phyloP scores from a whole-genome alignment of 345 rosid genomes.

The Lenwebbia sp. region DNA sequence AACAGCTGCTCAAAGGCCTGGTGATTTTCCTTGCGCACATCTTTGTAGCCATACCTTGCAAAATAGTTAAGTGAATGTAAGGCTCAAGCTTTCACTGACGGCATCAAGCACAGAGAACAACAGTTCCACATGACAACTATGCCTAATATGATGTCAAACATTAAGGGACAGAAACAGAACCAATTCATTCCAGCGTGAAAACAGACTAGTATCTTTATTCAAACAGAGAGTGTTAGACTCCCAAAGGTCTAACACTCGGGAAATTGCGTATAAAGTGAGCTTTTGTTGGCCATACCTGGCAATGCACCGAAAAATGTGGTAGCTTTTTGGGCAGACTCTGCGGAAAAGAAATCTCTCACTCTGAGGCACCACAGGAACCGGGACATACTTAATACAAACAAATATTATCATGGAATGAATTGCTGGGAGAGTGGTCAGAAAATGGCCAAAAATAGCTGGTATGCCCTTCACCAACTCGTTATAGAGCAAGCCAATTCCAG shows the following conservation, averaged over 20 bases:
- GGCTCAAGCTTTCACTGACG: neutral
- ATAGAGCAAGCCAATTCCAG: constrained; percentile 93
- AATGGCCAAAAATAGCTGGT: constrained; percentile 96
- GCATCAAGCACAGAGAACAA: neutral
- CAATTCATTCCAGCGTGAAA: neutral
- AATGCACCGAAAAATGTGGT: constrained; percentile 95
- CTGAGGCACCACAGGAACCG: constrained; percentile 92
- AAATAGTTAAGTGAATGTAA: neutral
- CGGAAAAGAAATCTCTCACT: constrained; percentile 96
- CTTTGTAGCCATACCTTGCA: constrained; percentile 93
- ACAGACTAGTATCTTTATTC: neutral
- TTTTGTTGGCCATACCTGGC: constrained; percentile 50
- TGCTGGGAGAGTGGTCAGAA: constrained; percentile 94
- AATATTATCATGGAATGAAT: constrained; percentile 96
- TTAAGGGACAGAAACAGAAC: neutral
- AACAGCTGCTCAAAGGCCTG: constrained; percentile 88
- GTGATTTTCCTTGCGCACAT: constrained; percentile 92
- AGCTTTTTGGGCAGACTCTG: constrained; percentile 76
- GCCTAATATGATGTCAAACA: neutral
- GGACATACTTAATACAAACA: constrained; percentile 91
- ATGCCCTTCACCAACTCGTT: constrained; percentile 92
- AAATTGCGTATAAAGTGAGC: neutral
- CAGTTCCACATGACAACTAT: neutral
- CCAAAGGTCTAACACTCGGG: neutral
- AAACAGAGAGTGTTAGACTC: neutral